Evolutionary conservation across 371 early-diverging fungal species (phyloP).

Genomic region (Circinella umbellata): DNA sequence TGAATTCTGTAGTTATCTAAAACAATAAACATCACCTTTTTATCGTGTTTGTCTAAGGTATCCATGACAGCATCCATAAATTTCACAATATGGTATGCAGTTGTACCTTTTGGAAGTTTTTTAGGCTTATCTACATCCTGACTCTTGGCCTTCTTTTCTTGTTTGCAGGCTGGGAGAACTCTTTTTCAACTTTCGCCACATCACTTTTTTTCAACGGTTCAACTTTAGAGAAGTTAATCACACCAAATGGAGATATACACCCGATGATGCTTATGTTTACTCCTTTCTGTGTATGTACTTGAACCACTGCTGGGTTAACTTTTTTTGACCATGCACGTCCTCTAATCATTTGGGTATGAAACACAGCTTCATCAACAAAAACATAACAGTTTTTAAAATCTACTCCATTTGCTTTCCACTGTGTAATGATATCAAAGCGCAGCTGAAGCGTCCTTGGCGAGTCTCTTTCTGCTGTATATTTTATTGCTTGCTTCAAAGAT

Average conservation of each 20-base stretch:
- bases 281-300: constrained; percentile 5
- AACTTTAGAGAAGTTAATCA: neutral
- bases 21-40: neutral
- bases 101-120: neutral
- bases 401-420: neutral
- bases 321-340: constrained; percentile 13
- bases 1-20: no score
- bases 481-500: no score
- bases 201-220: no score
- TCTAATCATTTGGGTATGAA: neutral
- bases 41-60: neutral
- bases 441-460: no score
- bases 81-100: neutral
- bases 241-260: constrained; percentile 9
- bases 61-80: neutral
- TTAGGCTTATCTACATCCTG: neutral
- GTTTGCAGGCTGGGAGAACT: neutral
- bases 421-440: no score
- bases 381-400: neutral
- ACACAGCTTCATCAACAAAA: constrained; percentile 4
- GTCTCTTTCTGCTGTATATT: no score
- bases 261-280: constrained; percentile 14
- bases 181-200: neutral
- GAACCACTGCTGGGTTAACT: neutral
- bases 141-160: constrained; percentile 4